phyloP scores from a whole-genome alignment of 176 grass and related monocot genomes.

The Triticum urartu region DNA sequence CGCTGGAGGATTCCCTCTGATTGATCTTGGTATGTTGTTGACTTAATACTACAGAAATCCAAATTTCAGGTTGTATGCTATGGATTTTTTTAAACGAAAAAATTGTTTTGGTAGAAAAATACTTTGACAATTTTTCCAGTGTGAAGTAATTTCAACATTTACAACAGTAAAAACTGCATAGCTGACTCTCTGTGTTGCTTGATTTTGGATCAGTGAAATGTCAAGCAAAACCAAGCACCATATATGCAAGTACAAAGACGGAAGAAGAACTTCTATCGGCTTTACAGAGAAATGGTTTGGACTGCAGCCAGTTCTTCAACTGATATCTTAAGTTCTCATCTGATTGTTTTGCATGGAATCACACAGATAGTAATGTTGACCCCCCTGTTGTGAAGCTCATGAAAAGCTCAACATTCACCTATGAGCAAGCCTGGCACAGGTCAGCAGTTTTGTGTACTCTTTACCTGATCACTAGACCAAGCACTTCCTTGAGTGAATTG shows the following conservation, averaged over 20 bases:
- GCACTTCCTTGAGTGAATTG: slow-evolving; percentile 16
- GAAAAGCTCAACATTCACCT: slow-evolving; percentile 91
- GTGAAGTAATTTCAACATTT: not conserved
- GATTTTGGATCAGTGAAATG: slow-evolving; percentile 67
- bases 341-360: slow-evolving; percentile 35
- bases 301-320: slow-evolving; percentile 20
- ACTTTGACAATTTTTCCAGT: not conserved
- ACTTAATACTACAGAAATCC: not conserved
- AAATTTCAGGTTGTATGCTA: not conserved
- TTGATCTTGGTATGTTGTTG: slow-evolving; percentile 84
- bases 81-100: not conserved
- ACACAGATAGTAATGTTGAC: slow-evolving; percentile 52
- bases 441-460: slow-evolving; percentile 32
- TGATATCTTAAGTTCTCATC: not conserved
- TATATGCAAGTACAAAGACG: slow-evolving; percentile 94
- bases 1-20: slow-evolving; percentile 71
- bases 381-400: slow-evolving; percentile 73
- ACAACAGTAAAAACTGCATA: slow-evolving; percentile 17
- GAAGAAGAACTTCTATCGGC: slow-evolving; percentile 81
- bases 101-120: slow-evolving; percentile 21
- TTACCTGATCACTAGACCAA: not conserved
- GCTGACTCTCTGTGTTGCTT: slow-evolving; percentile 31
- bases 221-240: slow-evolving; percentile 77
- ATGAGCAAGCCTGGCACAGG: slow-evolving; percentile 99
- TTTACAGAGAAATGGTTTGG: slow-evolving; percentile 77